These are phyloP conservation scores for Trichoderma polysporum DNA, from an alignment of 2,329 filamentous ascomycete genomes.

Conservation along the genomic window DNA sequence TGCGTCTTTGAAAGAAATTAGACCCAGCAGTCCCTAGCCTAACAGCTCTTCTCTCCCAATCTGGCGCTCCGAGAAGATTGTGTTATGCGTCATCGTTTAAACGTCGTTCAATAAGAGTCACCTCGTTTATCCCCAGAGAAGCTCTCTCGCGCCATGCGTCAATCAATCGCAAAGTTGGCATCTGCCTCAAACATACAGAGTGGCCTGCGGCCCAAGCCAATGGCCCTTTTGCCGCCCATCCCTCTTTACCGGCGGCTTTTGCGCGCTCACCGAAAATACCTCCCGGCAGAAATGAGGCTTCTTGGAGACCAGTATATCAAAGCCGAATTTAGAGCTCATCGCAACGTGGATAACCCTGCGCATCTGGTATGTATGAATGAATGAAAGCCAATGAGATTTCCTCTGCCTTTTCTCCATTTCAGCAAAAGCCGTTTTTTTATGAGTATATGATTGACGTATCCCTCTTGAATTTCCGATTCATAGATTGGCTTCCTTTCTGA, in stretches of 20 bases:
- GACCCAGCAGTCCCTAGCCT: not conserved
- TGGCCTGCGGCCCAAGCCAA: slow-evolving; percentile 40
- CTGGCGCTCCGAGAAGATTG: not conserved
- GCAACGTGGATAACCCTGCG: slow-evolving; percentile 80
- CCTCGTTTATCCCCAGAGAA: not conserved
- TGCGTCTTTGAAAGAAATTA: not conserved
- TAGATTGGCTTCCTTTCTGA: slow-evolving; percentile 94
- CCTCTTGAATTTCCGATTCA: not conserved
- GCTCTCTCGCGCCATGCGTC: not conserved
- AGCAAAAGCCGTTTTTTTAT: not conserved
- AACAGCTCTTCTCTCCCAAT: not conserved
- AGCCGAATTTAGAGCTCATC: slow-evolving; percentile 84
- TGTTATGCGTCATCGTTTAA: not conserved
- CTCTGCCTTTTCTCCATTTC: not conserved
- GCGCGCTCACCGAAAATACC: slow-evolving; percentile 77
- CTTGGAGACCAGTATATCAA: slow-evolving; percentile 93
- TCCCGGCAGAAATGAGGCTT: slow-evolving; percentile 72
- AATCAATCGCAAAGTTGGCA: slow-evolving; percentile 32
- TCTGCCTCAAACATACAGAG: slow-evolving; percentile 36
- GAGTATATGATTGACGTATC: not conserved
- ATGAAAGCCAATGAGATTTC: not conserved
- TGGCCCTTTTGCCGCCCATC: slow-evolving; percentile 81
- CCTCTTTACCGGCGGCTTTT: slow-evolving; percentile 86
- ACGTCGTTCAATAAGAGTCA: not conserved
- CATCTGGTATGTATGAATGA: slow-evolving; percentile 66